Conservation (phyloP, 129 eudicot genomes). For the Escallonia herrerae region DNA sequence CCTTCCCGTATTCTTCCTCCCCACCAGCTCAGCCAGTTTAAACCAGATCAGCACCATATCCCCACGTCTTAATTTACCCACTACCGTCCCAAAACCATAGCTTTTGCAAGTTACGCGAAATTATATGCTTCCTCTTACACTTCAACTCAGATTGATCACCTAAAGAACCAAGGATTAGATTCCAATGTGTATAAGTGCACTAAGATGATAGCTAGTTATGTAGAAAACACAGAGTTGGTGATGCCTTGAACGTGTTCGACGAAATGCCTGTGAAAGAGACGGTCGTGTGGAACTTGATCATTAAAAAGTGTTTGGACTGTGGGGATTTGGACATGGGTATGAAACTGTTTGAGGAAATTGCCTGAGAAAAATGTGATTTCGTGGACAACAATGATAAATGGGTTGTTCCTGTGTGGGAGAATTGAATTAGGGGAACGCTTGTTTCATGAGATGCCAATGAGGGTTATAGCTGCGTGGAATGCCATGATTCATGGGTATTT, state of each 20-base stretch:
- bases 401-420: constrained; percentile 39
- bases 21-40: no score
- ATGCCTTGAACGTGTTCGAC: constrained; percentile 67
- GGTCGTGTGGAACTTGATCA: constrained; percentile 64
- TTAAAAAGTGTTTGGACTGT: constrained; percentile 68
- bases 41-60: no score
- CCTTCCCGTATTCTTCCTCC: no score
- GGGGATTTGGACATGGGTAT: constrained; percentile 43
- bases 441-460: constrained; percentile 55
- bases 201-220: constrained; percentile 34
- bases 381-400: constrained; percentile 72
- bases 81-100: no score
- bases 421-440: constrained; percentile 40
- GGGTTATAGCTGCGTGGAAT: constrained; percentile 74
- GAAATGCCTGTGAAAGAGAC: constrained; percentile 53
- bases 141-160: no score
- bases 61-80: no score
- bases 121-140: no score
- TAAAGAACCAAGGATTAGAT: no score
- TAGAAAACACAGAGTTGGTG: constrained; percentile 28
- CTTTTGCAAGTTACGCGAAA: no score
- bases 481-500: constrained; percentile 70
- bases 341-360: constrained; percentile 49
- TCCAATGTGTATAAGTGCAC: constrained; percentile 54
- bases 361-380: no score